These are phyloP conservation scores for Garcia nutans DNA, from an alignment of 345 rosid species.

Conservation along the genomic window DNA sequence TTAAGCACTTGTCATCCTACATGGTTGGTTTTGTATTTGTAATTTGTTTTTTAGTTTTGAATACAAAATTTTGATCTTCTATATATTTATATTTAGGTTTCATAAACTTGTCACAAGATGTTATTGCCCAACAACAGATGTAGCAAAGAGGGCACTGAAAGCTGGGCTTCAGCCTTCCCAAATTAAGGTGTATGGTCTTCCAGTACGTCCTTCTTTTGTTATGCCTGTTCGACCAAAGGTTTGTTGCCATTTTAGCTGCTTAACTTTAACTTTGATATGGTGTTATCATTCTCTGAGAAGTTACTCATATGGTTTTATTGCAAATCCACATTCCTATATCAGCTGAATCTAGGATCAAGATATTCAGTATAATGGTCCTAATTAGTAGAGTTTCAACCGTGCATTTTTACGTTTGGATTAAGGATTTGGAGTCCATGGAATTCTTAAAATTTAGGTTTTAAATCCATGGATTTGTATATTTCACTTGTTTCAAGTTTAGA, in stretches of 20 bases:
- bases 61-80: slow-evolving; percentile 16
- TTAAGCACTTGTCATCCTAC: slow-evolving; percentile 99
- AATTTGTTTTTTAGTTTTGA: slow-evolving; percentile 9
- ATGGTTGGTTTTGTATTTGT: slow-evolving; percentile 50
- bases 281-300: background rate
- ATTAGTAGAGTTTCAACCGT: background rate
- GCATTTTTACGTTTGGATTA: background rate
- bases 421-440: too few relatives aligned
- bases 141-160: slow-evolving; percentile 79
- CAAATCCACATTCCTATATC: background rate
- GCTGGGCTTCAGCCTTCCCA: slow-evolving; percentile 85
- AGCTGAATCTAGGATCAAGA: background rate
- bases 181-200: slow-evolving; percentile 94
- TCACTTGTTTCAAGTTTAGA: too few relatives aligned
- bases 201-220: slow-evolving; percentile 94
- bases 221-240: slow-evolving; percentile 95
- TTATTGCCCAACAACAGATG: slow-evolving; percentile 92
- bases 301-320: background rate
- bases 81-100: slow-evolving; percentile 54
- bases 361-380: background rate
- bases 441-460: too few relatives aligned
- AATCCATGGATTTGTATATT: too few relatives aligned
- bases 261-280: background rate
- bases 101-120: slow-evolving; percentile 99
- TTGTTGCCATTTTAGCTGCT: slow-evolving; percentile 19